Evolutionary conservation across 306 rosid genomes (phyloP).

Genomic region (Dalbergia oliveri): DNA sequence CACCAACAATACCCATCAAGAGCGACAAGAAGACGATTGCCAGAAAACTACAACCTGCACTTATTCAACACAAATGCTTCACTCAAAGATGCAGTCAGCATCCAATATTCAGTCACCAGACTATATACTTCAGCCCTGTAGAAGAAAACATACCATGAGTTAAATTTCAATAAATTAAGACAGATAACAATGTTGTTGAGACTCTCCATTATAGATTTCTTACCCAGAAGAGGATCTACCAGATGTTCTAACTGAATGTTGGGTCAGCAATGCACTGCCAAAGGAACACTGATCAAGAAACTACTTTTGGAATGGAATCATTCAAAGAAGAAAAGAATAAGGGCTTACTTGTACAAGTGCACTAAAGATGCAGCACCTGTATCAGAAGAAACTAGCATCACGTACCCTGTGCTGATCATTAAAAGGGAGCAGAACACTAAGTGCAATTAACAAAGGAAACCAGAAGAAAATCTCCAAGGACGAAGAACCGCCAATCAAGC

Average conservation of each 20-base stretch:
- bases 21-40: slow-evolving; percentile 51
- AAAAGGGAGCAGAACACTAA: slow-evolving; percentile 74
- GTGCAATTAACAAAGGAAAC: slow-evolving; percentile 98
- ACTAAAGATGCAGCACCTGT: slow-evolving; percentile 87
- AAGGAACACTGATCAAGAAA: slow-evolving; percentile 42
- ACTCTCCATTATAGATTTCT: slow-evolving; percentile 5
- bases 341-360: slow-evolving; percentile 79
- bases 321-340: slow-evolving; percentile 10
- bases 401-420: slow-evolving; percentile 83
- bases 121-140: slow-evolving; percentile 68
- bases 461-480: slow-evolving; percentile 91
- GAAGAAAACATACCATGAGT: slow-evolving; percentile 31
- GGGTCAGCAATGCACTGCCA: slow-evolving; percentile 82
- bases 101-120: slow-evolving; percentile 57
- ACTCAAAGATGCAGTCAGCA: slow-evolving; percentile 65
- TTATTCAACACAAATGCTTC: slow-evolving; percentile 57
- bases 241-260: slow-evolving; percentile 63
- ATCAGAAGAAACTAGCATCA: slow-evolving; percentile 81
- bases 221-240: slow-evolving; percentile 70
- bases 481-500: slow-evolving; percentile 93
- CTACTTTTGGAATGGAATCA: slow-evolving; percentile 12
- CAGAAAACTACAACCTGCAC: slow-evolving; percentile 55
- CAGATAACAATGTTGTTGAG: neutral
- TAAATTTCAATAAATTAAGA: slow-evolving; percentile 12
- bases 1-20: slow-evolving; percentile 64